A percentile compares a stretch with the other conserved stretches of the same genome.
phyloP scores from a whole-genome alignment of 2,329 filamentous ascomycete genomes.

The Dactylellina haptotyla region DNA sequence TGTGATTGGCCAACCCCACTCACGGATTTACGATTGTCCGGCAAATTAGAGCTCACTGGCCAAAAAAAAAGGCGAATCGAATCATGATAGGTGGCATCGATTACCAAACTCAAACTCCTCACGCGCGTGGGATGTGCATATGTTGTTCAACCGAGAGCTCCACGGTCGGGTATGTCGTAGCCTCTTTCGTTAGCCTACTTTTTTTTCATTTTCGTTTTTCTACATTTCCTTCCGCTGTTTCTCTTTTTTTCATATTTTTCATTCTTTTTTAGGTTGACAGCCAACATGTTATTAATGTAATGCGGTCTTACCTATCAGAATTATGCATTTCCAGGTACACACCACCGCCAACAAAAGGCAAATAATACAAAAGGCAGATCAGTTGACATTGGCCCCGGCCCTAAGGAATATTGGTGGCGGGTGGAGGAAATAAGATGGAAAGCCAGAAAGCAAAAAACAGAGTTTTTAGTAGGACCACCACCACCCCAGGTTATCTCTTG shows the following conservation, averaged over 20 bases:
- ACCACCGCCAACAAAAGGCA: not conserved
- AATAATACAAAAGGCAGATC: constrained; percentile 17
- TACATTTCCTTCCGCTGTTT: not conserved
- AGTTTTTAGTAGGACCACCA: no score
- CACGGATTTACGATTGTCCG: no score
- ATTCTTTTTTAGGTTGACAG: constrained; percentile 32
- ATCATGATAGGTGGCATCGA: constrained; percentile 1
- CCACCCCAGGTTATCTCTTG: not conserved
- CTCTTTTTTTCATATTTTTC: constrained; percentile 1
- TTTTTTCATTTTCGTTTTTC: not conserved
- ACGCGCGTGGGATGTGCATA: not conserved
- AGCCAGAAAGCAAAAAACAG: not conserved
- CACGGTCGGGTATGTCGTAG: constrained; percentile 30
- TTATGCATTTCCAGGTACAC: constrained; percentile 16
- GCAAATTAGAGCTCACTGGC: no score
- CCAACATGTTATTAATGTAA: constrained; percentile 30
- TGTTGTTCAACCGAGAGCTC: constrained; percentile 42
- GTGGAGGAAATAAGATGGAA: not conserved
- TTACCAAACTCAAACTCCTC: no score
- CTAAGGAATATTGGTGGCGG: not conserved
- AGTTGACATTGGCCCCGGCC: constrained; percentile 13
- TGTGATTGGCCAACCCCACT: no score
- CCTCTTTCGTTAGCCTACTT: not conserved
- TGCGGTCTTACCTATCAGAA: constrained; percentile 18
- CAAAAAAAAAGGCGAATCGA: not conserved